phyloP scores from a whole-genome alignment of 768 basidiomycete genomes.

The Russula abietina region DNA sequence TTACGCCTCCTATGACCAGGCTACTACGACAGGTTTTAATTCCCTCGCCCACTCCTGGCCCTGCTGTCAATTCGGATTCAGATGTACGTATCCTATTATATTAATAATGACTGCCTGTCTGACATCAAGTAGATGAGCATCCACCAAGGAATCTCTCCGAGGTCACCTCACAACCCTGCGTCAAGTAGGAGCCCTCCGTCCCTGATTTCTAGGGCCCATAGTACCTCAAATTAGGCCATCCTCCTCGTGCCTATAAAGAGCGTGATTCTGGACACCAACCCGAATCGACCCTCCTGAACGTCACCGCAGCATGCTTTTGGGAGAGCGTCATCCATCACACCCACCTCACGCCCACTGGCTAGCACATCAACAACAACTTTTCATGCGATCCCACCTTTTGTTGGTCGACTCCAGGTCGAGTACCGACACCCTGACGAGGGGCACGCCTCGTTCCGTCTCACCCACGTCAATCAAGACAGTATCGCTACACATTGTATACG shows the following conservation, averaged over 20 bases:
- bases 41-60: neutral
- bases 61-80: neutral
- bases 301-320: slow-evolving; percentile 9
- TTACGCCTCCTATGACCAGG: slow-evolving; percentile 1
- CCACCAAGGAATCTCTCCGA: neutral
- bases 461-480: slow-evolving; percentile 12
- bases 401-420: neutral
- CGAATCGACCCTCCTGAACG: neutral
- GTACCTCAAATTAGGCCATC: neutral
- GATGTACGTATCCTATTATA: neutral
- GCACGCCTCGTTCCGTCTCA: neutral
- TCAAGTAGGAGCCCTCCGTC: slow-evolving; percentile 11
- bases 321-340: neutral
- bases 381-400: too few relatives aligned
- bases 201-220: slow-evolving; percentile 2
- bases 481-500: slow-evolving; percentile 6
- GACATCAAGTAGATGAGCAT: neutral
- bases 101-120: neutral
- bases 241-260: neutral
- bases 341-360: neutral
- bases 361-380: neutral
- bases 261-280: neutral
- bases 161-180: neutral
- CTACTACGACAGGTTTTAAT: neutral
- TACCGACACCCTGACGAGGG: neutral